These are phyloP conservation scores for Prunus mongolica DNA, from an alignment of 306 rosid genomes.

Conservation along the genomic window DNA sequence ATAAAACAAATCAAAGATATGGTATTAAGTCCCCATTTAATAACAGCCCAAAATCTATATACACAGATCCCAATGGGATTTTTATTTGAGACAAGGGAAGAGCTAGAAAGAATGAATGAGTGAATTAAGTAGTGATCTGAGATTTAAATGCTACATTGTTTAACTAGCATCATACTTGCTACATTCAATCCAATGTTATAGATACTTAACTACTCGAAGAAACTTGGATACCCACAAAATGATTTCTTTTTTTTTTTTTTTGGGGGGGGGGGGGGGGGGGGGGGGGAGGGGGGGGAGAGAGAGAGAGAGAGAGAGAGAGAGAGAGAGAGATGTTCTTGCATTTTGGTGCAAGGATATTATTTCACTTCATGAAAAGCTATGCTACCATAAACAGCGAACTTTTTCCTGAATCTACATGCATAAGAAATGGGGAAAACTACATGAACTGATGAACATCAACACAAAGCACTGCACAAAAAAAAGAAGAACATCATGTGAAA, in stretches of 20 bases:
- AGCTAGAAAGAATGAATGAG: not conserved
- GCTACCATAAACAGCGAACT: not conserved
- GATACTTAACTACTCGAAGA: not conserved
- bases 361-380: not conserved
- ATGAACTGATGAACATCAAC: not conserved
- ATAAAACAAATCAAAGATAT: conserved; percentile 58
- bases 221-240: not conserved
- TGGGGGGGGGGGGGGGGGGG: too few relatives aligned
- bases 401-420: not conserved
- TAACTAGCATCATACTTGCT: too few relatives aligned
- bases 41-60: conserved; percentile 17
- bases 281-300: not conserved
- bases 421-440: not conserved
- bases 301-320: too few relatives aligned
- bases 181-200: too few relatives aligned
- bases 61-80: conserved; percentile 45
- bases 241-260: not conserved
- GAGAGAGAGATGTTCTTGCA: not conserved
- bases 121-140: not conserved
- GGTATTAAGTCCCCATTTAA: conserved; percentile 21
- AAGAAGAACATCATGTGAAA: too few relatives aligned
- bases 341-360: not conserved
- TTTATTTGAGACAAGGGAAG: not conserved
- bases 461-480: not conserved
- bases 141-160: not conserved